Base-by-base conservation (phyloP, 2,329 filamentous ascomycete genomes). In the Periconia digitata region DNA sequence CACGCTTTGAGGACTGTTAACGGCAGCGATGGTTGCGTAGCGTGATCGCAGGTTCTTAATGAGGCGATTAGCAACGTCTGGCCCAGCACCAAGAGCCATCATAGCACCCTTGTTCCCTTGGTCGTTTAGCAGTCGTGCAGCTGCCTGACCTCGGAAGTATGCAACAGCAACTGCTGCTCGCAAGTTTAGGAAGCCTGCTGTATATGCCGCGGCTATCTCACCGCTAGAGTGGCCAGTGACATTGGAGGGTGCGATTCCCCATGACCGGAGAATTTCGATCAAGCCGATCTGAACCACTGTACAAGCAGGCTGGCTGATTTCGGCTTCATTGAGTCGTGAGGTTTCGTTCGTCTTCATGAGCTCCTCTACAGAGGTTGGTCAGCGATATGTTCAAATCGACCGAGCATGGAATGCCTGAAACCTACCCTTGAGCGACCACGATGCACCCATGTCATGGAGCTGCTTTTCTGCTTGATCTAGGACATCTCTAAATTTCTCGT, bases 171-270 rank as follows among this genome's bases (percentile, higher is more conserved):
- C 48, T 2, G 57, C 54, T 8, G 49, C 46, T 6, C 40, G 27
- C 5, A 38, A 21, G 8, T 13, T 46, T 16, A 58, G 17, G 15
- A 39, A 45, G 1, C 58, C 58, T 1, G 49, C 49, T 0, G 60
- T 57, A 38, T 59, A 63, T 10, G 62, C 60, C 12, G 59, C 56
- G 16, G 47, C 55, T 18, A 64, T 66, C 23, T 64, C 61, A 10
- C 62, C 61, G 17, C 71, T 65, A 0, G 70, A 73, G 45, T 76
- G 74, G 1, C 74, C 74, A 8, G 75, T 65, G 1, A 74, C 62
- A 1, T 67, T 66, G 8, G 55, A 21, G 0, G 71, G 65, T 0
- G 18, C 29, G 3, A 72, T 40, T 0, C 65, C 66, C 13, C 58
- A 55, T 0, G 46, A 43, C 3, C 47, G 15, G 0, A 74, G 55